Conservation (phyloP, 306 rosid species). For the Bauhinia variegata region DNA sequence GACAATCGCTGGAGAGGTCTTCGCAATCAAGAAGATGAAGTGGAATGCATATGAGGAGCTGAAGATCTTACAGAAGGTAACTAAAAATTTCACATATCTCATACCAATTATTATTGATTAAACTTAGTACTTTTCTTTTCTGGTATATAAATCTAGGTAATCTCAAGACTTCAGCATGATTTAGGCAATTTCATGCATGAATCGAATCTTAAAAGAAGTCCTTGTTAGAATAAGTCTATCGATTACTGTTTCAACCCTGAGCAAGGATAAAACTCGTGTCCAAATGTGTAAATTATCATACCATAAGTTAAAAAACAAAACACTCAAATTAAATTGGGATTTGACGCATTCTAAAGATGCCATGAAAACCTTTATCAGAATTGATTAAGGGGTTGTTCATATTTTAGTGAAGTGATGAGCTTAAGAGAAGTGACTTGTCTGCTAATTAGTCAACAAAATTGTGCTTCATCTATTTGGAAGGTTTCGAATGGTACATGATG, state of each 20-base stretch:
- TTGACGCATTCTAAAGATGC: background rate
- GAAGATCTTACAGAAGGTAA: constrained; percentile 97
- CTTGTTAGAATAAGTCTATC: no score
- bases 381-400: constrained; percentile 25
- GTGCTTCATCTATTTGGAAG: constrained; percentile 13
- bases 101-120: background rate
- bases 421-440: constrained; percentile 38
- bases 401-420: constrained; percentile 24
- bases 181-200: no score
- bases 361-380: background rate
- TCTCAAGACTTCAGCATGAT: no score
- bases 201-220: no score
- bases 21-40: constrained; percentile 93
- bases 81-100: background rate
- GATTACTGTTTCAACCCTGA: no score
- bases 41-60: constrained; percentile 95
- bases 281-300: no score
- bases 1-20: constrained; percentile 54
- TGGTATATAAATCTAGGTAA: no score
- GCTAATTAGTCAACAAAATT: constrained; percentile 6
- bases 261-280: no score
- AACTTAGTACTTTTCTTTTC: no score
- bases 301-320: no score
- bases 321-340: constrained; percentile 9
- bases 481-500: background rate